phyloP scores from a whole-genome alignment of 163 green algal species.

The Chlorella variabilis region DNA sequence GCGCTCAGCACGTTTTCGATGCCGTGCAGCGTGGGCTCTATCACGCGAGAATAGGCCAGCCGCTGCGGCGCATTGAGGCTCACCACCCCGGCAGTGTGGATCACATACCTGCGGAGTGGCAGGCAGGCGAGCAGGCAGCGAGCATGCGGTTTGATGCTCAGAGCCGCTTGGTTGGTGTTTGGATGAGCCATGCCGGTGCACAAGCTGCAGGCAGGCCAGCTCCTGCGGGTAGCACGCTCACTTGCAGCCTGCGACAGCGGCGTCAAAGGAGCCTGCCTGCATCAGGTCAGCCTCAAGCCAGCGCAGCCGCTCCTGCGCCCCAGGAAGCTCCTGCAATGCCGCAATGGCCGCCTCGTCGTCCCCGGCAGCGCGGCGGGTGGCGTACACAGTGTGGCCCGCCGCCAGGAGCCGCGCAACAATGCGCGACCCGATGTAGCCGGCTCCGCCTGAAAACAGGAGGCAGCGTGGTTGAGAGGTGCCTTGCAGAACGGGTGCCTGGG shows the following conservation, averaged over 20 bases:
- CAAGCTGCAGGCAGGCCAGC: no score
- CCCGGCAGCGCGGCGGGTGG: neutral
- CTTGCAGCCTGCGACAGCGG: conserved; percentile 23
- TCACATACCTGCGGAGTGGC: conserved; percentile 8
- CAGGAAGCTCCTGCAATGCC: neutral
- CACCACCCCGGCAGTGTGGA: conserved; percentile 17
- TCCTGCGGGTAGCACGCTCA: neutral
- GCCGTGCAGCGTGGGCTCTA: conserved; percentile 5
- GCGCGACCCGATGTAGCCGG: conserved; percentile 54
- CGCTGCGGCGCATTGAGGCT: neutral
- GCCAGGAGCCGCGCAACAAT: conserved; percentile 55
- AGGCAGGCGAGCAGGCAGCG: neutral
- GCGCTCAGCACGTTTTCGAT: conserved; percentile 15
- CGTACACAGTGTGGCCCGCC: conserved; percentile 52
- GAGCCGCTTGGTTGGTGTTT: no score
- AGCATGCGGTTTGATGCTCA: no score
- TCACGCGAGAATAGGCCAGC: neutral
- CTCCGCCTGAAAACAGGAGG: conserved; percentile 40
- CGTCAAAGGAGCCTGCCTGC: conserved; percentile 12
- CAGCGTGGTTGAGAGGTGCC: no score
- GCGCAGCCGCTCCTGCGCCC: neutral
- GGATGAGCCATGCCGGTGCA: no score
- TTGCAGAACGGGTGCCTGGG: neutral
- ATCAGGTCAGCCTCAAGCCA: conserved; percentile 38
- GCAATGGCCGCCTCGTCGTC: neutral